Percentiles rank a stretch among this genome's conserved stretches.
phyloP scores from a whole-genome alignment of 139 green algal species.

The Coccomyxa sp. region DNA sequence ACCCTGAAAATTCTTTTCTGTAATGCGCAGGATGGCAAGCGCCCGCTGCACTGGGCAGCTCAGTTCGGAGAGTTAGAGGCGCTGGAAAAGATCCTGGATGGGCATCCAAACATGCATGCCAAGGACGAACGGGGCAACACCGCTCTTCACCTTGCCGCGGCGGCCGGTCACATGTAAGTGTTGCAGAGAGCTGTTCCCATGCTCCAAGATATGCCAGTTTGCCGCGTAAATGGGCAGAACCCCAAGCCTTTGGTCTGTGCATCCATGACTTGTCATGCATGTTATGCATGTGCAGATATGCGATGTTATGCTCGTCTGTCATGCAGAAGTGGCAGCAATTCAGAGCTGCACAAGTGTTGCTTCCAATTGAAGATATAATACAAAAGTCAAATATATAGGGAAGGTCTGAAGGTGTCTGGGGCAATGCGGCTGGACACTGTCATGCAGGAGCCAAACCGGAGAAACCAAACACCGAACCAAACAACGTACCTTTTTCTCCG shows the following conservation, averaged over 20 bases:
- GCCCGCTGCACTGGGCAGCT: not conserved
- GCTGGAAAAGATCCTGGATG: not conserved
- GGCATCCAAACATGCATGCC: not conserved
- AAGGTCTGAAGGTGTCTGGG: too few species aligned
- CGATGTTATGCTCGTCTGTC: too few species aligned
- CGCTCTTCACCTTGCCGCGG: not conserved
- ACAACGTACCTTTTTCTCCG: too few species aligned
- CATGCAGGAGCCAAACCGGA: too few species aligned
- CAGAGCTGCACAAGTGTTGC: too few species aligned
- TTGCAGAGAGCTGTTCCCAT: not conserved
- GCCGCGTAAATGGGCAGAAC: not conserved
- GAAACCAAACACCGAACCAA: too few species aligned
- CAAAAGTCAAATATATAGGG: too few species aligned
- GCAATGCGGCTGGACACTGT: too few species aligned
- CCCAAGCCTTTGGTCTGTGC: not conserved
- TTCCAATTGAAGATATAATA: too few species aligned
- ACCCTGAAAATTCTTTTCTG: not conserved
- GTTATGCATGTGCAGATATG: too few species aligned
- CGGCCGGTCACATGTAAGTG: not conserved
- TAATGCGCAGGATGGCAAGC: not conserved
- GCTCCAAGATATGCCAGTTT: not conserved
- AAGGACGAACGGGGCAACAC: not conserved
- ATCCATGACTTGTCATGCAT: too few species aligned
- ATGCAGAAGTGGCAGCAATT: too few species aligned
- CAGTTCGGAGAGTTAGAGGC: not conserved